Base-by-base conservation (phyloP, 768 basidiomycete genomes). In the Boletus barrowsii region DNA sequence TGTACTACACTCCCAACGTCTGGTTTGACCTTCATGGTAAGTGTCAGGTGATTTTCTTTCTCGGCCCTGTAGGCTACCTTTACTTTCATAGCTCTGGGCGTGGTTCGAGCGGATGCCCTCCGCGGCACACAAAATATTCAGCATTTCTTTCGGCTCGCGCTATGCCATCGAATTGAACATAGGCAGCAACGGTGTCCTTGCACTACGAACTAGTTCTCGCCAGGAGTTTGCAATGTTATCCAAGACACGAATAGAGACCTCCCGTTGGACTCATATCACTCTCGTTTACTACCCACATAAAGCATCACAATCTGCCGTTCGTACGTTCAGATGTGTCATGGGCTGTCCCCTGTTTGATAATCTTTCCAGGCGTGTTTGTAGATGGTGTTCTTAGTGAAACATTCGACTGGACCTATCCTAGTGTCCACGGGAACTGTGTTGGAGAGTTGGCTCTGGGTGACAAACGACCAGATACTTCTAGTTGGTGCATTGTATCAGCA, bases 11-110 rank as follows among this genome's bases (percentile, higher is more conserved):
- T 90, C 42, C 84, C 87, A 0, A 60, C 73, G 1, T 68, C 77
- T 13, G 91, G 90, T 0, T 82, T 90, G 62, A 87, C 88, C 2
- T 85, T 86, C 67, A 83, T 90, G 83, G 89, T 85, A 54, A 35
- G 62, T 53, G 35, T 47, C 43, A 5, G 44, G 6, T 17, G 0
- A 3, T 42, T 6, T 26, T 9, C 18, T 43, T 5, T 3, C n/a
- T 0, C n/a, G 14, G 15, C 1, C 4, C 35, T 32, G 5, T 24
- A 26, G 17, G 39, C 36, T 47, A 35, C 29, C 55, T 33, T 14
- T 29, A 1, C 7, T 40, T 36, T 14, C 30, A 14, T 51, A 82
- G 81, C 55, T 75, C 22, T 83, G 82, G 82, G 61, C 76, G 7
- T 77, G 77, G 68, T 65, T 82, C 18, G 79, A 80, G 53, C 67